Evolutionary conservation across 306 rosid species (phyloP).

Genomic region (Malus sylvestris): DNA sequence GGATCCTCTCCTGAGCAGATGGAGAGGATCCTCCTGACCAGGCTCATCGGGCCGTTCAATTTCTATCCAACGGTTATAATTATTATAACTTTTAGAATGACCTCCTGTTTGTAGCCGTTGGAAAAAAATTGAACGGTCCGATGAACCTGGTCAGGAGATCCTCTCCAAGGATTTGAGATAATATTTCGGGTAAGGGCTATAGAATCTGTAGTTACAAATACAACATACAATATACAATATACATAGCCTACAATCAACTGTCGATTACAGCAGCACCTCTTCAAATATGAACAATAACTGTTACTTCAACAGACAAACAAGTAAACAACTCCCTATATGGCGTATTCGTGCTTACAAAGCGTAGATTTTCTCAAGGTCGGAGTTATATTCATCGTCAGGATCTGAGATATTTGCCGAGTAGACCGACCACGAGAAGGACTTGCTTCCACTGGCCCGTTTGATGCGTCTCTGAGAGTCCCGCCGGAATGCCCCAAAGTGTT

Average conservation of each 20-base stretch:
- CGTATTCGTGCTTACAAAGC: conserved; percentile 41
- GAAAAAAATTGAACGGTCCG: no score
- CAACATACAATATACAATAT: neutral
- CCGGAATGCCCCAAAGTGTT: conserved; percentile 56
- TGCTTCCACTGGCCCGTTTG: conserved; percentile 74
- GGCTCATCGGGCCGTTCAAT: no score
- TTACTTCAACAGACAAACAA: neutral
- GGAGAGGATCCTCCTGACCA: no score
- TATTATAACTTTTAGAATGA: no score
- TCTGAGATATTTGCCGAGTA: conserved; percentile 81
- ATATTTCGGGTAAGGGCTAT: neutral
- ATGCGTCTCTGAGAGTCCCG: conserved; percentile 78
- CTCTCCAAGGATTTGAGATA: neutral
- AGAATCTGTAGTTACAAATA: neutral
- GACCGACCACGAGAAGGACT: conserved; percentile 78
- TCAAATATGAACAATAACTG: neutral
- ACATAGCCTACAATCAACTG: neutral
- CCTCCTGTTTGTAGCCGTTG: no score
- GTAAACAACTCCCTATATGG: neutral
- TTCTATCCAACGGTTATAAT: no score
- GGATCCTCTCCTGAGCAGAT: no score
- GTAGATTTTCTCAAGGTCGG: conserved; percentile 74
- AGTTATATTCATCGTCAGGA: conserved; percentile 66
- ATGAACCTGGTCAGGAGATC: no score
- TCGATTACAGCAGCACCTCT: neutral